A percentile compares a stretch with the other conserved stretches of the same genome.
These are phyloP conservation scores for Arachnomyces sp. DNA, from an alignment of 2,329 filamentous ascomycete genomes.

Conservation along the genomic window DNA sequence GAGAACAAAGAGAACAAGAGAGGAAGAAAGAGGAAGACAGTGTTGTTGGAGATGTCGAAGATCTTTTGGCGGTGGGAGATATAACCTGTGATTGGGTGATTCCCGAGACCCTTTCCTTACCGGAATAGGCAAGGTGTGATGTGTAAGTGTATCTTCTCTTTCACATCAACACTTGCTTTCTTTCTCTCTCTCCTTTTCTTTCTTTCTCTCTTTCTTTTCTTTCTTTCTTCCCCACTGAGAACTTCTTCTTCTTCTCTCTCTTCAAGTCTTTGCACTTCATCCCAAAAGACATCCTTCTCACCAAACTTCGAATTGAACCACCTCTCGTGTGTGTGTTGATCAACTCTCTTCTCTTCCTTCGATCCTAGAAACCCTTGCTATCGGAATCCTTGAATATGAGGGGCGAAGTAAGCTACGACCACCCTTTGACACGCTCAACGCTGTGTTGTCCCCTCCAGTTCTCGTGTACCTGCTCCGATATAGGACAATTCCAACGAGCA, in stretches of 20 bases:
- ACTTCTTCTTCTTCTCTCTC: slow-evolving; percentile 3
- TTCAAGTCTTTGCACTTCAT: neutral
- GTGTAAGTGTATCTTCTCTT: slow-evolving; percentile 3
- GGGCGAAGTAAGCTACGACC: slow-evolving; percentile 26
- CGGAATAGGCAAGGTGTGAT: too few relatives aligned
- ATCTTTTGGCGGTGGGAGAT: neutral
- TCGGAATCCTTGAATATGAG: slow-evolving; percentile 22
- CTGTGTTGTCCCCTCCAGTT: slow-evolving; percentile 10
- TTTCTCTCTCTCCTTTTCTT: neutral
- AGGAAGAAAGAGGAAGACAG: neutral
- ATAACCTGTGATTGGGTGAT: neutral
- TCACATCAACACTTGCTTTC: slow-evolving; percentile 4
- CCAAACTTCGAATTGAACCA: too few relatives aligned
- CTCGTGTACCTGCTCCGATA: neutral
- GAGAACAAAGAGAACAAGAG: too few relatives aligned
- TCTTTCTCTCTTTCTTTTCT: slow-evolving; percentile 6
- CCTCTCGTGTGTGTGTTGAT: too few relatives aligned
- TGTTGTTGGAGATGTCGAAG: neutral
- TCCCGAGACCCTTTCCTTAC: too few relatives aligned
- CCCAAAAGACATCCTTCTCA: neutral
- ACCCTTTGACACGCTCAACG: slow-evolving; percentile 8
- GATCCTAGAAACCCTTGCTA: neutral
- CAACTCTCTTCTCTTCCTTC: slow-evolving; percentile 2
- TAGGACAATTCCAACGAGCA: neutral
- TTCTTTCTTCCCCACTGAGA: slow-evolving; percentile 1